These are phyloP conservation scores for Marsdenia floribunda DNA, from an alignment of 257 asterid species.

Conservation along the genomic window DNA sequence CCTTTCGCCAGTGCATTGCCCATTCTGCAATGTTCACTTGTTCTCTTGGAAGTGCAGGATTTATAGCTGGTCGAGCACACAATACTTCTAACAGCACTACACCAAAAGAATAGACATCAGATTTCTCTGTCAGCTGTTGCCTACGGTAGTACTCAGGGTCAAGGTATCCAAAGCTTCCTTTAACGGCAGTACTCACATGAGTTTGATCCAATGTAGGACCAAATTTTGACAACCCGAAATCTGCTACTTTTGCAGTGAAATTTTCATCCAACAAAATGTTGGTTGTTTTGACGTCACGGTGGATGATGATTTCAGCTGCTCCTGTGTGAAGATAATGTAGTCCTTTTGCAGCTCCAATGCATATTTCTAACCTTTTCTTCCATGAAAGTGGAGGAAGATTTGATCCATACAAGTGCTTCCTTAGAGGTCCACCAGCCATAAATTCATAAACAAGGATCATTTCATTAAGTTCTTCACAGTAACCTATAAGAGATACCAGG, in stretches of 20 bases:
- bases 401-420: constrained; percentile 18
- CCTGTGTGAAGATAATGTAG: constrained; percentile 22
- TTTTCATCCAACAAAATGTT: constrained; percentile 18
- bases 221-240: constrained; percentile 18
- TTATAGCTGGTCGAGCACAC: constrained; percentile 21
- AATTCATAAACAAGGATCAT: constrained; percentile 21
- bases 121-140: constrained; percentile 18
- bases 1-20: constrained; percentile 19
- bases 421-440: constrained; percentile 22
- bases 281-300: constrained; percentile 21
- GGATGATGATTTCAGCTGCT: constrained; percentile 10
- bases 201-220: constrained; percentile 17
- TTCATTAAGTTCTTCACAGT: constrained; percentile 20
- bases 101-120: constrained; percentile 21
- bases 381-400: constrained; percentile 14
- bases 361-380: constrained; percentile 19
- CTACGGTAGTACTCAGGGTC: constrained; percentile 19
- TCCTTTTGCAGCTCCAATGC: constrained; percentile 22
- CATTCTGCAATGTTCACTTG: constrained; percentile 21
- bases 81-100: constrained; percentile 18
- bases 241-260: constrained; percentile 16
- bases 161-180: constrained; percentile 18
- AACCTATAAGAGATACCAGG: constrained; percentile 22
- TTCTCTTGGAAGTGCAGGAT: constrained; percentile 19
- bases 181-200: constrained; percentile 21